These are phyloP conservation scores for Poa annua DNA, from an alignment of 176 grass and related monocot genomes.

Conservation along the genomic window DNA sequence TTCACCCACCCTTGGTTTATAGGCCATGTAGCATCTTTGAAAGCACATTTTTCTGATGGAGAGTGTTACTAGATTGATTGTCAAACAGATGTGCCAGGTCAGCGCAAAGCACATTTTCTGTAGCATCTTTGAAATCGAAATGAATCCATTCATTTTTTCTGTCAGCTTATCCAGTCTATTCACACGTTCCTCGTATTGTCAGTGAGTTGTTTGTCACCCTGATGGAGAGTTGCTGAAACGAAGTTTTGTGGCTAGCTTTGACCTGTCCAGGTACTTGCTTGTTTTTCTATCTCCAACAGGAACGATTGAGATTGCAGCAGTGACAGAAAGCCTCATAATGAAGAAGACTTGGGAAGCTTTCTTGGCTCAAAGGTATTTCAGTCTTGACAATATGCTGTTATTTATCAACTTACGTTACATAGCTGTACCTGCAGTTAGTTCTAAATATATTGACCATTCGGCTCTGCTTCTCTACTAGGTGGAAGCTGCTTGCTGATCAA, in stretches of 20 bases:
- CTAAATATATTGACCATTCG: constrained; percentile 32
- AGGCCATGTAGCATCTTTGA: constrained; percentile 42
- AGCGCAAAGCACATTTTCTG: neutral
- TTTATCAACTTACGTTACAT: constrained; percentile 30
- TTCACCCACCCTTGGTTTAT: constrained; percentile 24
- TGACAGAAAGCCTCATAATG: constrained; percentile 50
- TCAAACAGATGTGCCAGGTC: constrained; percentile 57
- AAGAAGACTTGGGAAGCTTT: constrained; percentile 57
- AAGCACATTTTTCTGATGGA: too few species aligned
- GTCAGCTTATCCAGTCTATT: constrained; percentile 12
- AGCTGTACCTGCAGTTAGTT: neutral
- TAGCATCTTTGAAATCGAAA: neutral
- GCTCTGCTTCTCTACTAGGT: constrained; percentile 48
- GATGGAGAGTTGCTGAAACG: constrained; percentile 7
- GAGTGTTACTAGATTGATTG: constrained; percentile 35
- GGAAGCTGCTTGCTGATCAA: constrained; percentile 62
- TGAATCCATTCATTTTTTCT: neutral
- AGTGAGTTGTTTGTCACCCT: neutral
- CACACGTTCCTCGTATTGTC: neutral
- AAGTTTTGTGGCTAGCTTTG: neutral
- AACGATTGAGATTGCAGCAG: constrained; percentile 49
- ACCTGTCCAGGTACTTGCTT: constrained; percentile 22
- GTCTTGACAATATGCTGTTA: constrained; percentile 15
- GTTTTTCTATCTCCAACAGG: constrained; percentile 55
- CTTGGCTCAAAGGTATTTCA: constrained; percentile 70